phyloP scores from a whole-genome alignment of 2,329 filamentous ascomycete species.

The Alternaria burnsii region DNA sequence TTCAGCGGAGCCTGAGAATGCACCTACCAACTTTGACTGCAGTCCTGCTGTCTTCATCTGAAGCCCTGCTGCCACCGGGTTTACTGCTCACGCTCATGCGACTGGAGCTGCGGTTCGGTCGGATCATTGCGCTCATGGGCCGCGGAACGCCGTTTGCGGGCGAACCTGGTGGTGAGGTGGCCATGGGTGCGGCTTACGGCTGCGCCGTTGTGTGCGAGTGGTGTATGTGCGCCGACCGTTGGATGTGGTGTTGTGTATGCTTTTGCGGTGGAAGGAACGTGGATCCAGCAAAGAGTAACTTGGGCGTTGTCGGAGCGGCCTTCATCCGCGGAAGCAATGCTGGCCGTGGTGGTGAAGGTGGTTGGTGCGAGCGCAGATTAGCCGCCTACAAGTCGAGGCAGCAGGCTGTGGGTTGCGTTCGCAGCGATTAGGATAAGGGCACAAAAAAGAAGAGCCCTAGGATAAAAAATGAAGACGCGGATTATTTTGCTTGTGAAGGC shows the following conservation, averaged over 20 bases:
- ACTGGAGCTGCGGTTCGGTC: conserved; percentile 79
- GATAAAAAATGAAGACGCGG: conserved; percentile 16
- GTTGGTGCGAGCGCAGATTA: conserved; percentile 5
- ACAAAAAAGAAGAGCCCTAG: conserved; percentile 3
- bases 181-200: conserved; percentile 44
- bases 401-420: background rate
- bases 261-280: conserved; percentile 14
- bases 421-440: background rate
- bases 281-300: conserved; percentile 19
- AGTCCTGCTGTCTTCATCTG: conserved; percentile 88
- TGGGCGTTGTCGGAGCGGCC: conserved; percentile 16
- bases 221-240: conserved; percentile 23
- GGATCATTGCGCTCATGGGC: conserved; percentile 83
- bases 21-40: conserved; percentile 95
- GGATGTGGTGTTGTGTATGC: conserved; percentile 14
- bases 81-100: conserved; percentile 90
- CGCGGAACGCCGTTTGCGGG: conserved; percentile 60
- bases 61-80: conserved; percentile 78
- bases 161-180: conserved; percentile 49
- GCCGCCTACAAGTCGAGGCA: background rate
- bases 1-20: conserved; percentile 12
- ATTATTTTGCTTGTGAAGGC: conserved; percentile 19
- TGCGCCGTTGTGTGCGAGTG: conserved; percentile 24
- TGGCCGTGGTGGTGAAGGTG: background rate
- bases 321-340: conserved; percentile 18